Evolutionary conservation across 2,329 filamentous ascomycete species (phyloP).

Genomic region (Phaeosphaeria sp.): DNA sequence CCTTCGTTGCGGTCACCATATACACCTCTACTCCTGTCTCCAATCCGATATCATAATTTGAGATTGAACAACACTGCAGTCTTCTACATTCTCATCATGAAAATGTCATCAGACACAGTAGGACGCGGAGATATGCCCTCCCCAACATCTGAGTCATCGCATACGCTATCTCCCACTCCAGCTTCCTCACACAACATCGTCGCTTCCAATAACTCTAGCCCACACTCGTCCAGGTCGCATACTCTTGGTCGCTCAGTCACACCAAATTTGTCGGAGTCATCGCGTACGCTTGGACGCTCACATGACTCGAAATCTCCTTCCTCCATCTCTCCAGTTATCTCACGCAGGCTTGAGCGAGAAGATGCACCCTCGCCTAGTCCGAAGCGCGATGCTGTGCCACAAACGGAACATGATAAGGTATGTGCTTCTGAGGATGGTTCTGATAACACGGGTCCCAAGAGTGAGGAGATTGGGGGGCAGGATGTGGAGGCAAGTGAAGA

Average conservation of each 20-base stretch:
- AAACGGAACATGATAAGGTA: background rate
- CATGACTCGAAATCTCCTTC: background rate
- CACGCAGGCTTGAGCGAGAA: background rate
- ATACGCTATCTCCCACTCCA: background rate
- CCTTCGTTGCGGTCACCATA: no score
- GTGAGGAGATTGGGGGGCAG: background rate
- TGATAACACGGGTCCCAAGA: background rate
- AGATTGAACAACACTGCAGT: no score
- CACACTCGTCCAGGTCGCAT: background rate
- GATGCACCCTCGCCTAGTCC: background rate
- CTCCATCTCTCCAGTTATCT: background rate
- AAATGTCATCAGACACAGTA: background rate
- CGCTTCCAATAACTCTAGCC: background rate
- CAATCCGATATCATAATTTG: no score
- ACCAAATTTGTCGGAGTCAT: background rate
- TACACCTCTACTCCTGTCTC: no score
- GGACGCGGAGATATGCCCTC: background rate
- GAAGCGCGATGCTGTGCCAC: background rate
- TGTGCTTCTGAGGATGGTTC: no score
- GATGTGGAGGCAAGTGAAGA: background rate
- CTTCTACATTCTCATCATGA: background rate
- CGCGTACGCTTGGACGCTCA: background rate
- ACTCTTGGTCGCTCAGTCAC: background rate
- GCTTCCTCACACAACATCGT: background rate
- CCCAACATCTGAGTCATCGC: background rate